A percentile compares a stretch with the other conserved stretches of the same genome.
phyloP scores from a whole-genome alignment of 208 protist species.

The Polymyxa betae region DNA sequence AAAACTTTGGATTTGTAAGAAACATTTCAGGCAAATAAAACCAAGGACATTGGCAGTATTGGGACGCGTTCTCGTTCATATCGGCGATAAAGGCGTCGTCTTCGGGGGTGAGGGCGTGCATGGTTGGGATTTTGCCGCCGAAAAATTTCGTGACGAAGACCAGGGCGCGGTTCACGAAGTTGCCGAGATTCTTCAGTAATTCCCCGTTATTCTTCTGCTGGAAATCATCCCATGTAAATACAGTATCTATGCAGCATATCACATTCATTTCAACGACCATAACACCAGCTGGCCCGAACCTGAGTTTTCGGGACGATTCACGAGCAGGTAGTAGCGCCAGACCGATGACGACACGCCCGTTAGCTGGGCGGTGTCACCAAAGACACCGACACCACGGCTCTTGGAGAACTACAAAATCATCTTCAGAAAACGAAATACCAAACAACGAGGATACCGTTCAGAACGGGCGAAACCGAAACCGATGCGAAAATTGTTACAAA shows the following conservation, averaged over 20 bases:
- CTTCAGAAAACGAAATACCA: too few relatives aligned
- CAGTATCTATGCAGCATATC: constrained; percentile 67
- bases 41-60: constrained; percentile 47
- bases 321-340: constrained; percentile 80
- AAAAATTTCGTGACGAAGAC: constrained; percentile 68
- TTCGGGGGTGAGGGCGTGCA: background rate
- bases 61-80: constrained; percentile 63
- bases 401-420: constrained; percentile 84
- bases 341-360: constrained; percentile 75
- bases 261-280: constrained; percentile 5
- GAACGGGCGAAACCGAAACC: too few relatives aligned
- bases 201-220: constrained; percentile 73
- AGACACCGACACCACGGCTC: constrained; percentile 74
- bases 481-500: constrained; percentile 28
- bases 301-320: constrained; percentile 76
- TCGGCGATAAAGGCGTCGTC: constrained; percentile 60
- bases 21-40: background rate
- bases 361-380: constrained; percentile 75
- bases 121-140: constrained; percentile 57
- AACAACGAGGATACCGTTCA: too few relatives aligned
- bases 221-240: constrained; percentile 77
- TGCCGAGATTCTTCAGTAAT: constrained; percentile 78
- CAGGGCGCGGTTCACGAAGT: constrained; percentile 77
- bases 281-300: background rate
- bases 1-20: background rate